A percentile compares a stretch with the other conserved stretches of the same genome.
These are phyloP conservation scores for Candida buenavistaensis DNA, from an alignment of 1,139 yeast genomes.

Conservation along the genomic window DNA sequence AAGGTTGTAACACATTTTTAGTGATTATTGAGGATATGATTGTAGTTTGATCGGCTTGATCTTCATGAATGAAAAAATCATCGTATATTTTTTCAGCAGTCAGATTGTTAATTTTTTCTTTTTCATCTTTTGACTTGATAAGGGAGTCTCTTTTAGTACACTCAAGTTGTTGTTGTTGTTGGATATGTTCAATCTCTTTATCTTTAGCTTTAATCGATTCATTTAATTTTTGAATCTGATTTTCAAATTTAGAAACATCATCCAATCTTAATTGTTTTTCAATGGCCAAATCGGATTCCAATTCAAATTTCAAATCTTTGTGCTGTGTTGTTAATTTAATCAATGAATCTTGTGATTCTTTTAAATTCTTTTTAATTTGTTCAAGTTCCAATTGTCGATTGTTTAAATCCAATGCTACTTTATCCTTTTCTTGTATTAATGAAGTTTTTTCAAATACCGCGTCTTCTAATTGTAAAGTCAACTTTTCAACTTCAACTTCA, in stretches of 20 bases:
- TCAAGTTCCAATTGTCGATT: constrained; percentile 1
- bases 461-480: constrained; percentile 4
- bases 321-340: background rate
- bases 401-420: background rate
- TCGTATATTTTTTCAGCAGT: constrained; percentile 1
- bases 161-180: constrained; percentile 1
- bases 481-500: constrained; percentile 2
- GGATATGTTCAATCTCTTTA: background rate
- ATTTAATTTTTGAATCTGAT: constrained; percentile 3
- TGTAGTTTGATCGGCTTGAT: background rate
- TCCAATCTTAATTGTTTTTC: constrained; percentile 6
- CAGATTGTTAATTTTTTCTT: constrained; percentile 1
- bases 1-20: constrained; percentile 3
- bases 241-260: constrained; percentile 2
- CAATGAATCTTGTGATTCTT: background rate
- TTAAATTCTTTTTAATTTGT: constrained; percentile 2
- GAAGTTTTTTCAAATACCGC: background rate
- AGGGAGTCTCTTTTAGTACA: no score
- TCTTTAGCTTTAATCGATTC: constrained; percentile 1
- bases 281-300: constrained; percentile 9
- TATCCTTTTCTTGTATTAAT: background rate
- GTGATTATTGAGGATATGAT: background rate
- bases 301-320: constrained; percentile 5
- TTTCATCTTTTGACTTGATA: no score
- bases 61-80: background rate